Evolutionary conservation across 2,329 filamentous ascomycete genomes (phyloP).

Genomic region (Trichocomaceae sp.): DNA sequence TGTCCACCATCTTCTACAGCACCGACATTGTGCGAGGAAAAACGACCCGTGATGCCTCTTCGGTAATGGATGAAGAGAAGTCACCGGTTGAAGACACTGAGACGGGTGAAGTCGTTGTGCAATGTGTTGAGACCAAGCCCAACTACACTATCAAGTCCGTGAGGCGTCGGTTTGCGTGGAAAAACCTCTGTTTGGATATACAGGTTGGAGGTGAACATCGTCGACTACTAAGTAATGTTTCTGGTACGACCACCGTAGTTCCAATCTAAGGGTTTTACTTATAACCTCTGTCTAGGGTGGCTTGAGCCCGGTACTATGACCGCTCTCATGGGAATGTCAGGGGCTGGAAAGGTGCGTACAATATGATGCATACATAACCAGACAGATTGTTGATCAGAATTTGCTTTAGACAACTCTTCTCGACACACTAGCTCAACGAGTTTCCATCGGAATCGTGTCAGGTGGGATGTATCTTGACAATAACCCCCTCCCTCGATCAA

Average conservation of each 20-base stretch:
- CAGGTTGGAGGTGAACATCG: background rate
- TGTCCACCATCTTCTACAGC: background rate
- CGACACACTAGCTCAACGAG: slow-evolving; percentile 53
- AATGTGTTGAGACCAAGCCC: background rate
- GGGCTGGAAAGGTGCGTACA: slow-evolving; percentile 47
- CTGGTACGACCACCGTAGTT: background rate
- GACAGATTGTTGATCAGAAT: background rate
- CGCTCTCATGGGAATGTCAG: slow-evolving; percentile 56
- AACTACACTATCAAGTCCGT: background rate
- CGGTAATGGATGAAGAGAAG: background rate
- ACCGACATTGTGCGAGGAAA: background rate
- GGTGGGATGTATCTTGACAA: slow-evolving; percentile 63
- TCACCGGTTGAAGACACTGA: background rate
- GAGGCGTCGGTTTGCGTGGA: background rate
- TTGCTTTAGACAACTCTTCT: slow-evolving; percentile 46
- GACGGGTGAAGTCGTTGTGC: background rate
- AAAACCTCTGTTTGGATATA: background rate
- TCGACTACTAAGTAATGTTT: background rate
- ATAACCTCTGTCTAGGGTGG: background rate
- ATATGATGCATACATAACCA: background rate
- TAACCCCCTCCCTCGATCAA: slow-evolving; percentile 49
- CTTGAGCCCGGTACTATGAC: slow-evolving; percentile 44
- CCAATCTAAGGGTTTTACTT: background rate
- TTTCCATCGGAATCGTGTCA: slow-evolving; percentile 56
- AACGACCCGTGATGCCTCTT: background rate